Evolutionary conservation across 768 basidiomycete species (phyloP), one percentile per base, ranked within the genome.

Genomic region (Xerocomellus chrysenteron): DNA sequence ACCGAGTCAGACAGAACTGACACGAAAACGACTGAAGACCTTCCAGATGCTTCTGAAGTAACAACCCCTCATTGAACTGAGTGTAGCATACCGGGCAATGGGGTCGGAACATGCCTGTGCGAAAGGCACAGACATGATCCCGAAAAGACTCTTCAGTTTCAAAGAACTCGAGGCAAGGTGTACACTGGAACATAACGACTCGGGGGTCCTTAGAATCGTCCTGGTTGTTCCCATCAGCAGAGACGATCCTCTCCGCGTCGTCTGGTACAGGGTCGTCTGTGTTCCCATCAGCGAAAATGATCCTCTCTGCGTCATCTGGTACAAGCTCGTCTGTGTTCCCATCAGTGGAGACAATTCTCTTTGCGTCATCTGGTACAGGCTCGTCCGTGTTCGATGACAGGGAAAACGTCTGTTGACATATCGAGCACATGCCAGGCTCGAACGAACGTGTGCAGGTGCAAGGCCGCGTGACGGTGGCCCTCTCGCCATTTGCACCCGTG

Each of bases 61-160:
- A 51, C 5, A 19, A 4, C 5, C 19, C 56, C 21, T 71, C 63
- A n/a, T 57, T 61, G 40, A 69, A 68, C 26, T 59, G 65, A 44
- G 45, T 47, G 42, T 60, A 70, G 55, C 68, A 69, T 11, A 55
- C 24, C 11, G 46, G 28, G 46, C 68, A 69, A 36, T 68, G 68
- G 5, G 52, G 60, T 13, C 52, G 64, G 37, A 56, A 9, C 28
- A 58, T 51, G 5, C 17, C 6, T 12, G 47, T 36, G 21, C 47
- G 65, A 46, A 48, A 46, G 19, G 49, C 26, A 36, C 68, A 68
- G 46, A 50, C 26, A 26, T 69, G 68, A 32, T 43, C 16, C 32
- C 7, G 62, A 39, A 52, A 46, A 0, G 45, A 57, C n/a, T 44
- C 48, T 35, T 55, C 56, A 0, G 51, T 61, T 26, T 62, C 57